Evolutionary conservation across 805 yeast species (phyloP).

Genomic region (Candida golubevii): DNA sequence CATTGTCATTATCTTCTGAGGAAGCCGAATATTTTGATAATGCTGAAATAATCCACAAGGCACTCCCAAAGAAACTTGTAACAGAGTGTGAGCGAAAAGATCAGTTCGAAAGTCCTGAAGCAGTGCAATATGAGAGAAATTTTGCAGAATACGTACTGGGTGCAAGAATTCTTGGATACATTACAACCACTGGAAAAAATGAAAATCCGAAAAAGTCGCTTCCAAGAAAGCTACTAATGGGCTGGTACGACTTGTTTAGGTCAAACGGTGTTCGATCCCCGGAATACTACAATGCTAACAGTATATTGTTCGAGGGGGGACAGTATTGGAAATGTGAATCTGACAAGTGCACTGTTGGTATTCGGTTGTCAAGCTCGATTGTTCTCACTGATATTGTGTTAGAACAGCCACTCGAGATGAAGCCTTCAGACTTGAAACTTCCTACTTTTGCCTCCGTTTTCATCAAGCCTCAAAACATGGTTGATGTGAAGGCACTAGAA

Average conservation of each 20-base stretch:
- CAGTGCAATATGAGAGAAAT: constrained; percentile 19
- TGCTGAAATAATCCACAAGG: too few species aligned
- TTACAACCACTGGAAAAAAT: constrained; percentile 25
- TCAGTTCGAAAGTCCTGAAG: too few species aligned
- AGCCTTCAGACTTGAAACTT: constrained; percentile 7
- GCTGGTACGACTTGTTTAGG: constrained; percentile 38
- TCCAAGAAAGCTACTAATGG: constrained; percentile 27
- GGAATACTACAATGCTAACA: constrained; percentile 34
- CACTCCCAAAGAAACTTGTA: too few species aligned
- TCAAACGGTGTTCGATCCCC: constrained; percentile 17
- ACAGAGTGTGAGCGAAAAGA: too few species aligned
- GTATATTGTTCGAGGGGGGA: constrained; percentile 32
- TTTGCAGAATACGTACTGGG: constrained; percentile 39
- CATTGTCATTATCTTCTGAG: too few species aligned
- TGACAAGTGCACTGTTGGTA: constrained; percentile 30
- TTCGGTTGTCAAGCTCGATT: constrained; percentile 28
- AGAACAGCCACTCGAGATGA: constrained; percentile 11
- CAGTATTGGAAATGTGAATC: constrained; percentile 32
- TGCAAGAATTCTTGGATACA: constrained; percentile 37
- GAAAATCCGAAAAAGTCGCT: constrained; percentile 16
- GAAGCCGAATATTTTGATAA: too few species aligned
- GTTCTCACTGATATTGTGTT: constrained; percentile 35
- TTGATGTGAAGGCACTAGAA: neutral
- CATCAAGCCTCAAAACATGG: constrained; percentile 25
- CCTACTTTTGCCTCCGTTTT: constrained; percentile 24